phyloP scores from a whole-genome alignment of 2,329 filamentous ascomycete genomes.

The Chrysosphaeria jannelii region DNA sequence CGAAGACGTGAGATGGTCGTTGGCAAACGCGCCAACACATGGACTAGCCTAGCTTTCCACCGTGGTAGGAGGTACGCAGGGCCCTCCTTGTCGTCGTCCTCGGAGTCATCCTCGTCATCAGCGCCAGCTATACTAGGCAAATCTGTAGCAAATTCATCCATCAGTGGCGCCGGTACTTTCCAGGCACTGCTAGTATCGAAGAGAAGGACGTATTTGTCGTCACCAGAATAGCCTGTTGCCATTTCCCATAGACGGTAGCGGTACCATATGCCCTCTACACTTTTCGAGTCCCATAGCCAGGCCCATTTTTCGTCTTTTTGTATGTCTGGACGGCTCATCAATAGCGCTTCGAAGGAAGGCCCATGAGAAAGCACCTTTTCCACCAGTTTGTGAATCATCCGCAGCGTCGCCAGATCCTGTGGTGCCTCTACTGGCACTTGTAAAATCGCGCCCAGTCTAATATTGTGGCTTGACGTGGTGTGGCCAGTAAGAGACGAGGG shows the following conservation, averaged over 20 bases:
- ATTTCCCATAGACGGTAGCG: conserved; percentile 76
- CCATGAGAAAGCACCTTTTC: conserved; percentile 56
- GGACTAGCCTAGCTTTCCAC: conserved; percentile 56
- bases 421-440: conserved; percentile 50
- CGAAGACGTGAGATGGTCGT: conserved; percentile 42
- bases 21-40: conserved; percentile 59
- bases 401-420: conserved; percentile 45
- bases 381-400: conserved; percentile 64
- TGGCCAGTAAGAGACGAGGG: conserved; percentile 35
- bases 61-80: conserved; percentile 49
- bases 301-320: conserved; percentile 74
- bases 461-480: too few species aligned
- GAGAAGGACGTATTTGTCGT: conserved; percentile 24
- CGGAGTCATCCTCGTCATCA: conserved; percentile 60
- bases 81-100: conserved; percentile 17
- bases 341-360: conserved; percentile 63
- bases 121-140: conserved; percentile 61
- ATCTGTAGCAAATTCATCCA: conserved; percentile 50
- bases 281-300: conserved; percentile 73
- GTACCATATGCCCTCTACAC: conserved; percentile 61
- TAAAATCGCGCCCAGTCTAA: too few species aligned
- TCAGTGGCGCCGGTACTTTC: conserved; percentile 43
- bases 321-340: conserved; percentile 67
- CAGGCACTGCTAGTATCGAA: conserved; percentile 56
- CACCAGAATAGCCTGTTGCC: conserved; percentile 12